Conservation (phyloP, 345 rosid genomes). For the Euclidium syriacum region DNA sequence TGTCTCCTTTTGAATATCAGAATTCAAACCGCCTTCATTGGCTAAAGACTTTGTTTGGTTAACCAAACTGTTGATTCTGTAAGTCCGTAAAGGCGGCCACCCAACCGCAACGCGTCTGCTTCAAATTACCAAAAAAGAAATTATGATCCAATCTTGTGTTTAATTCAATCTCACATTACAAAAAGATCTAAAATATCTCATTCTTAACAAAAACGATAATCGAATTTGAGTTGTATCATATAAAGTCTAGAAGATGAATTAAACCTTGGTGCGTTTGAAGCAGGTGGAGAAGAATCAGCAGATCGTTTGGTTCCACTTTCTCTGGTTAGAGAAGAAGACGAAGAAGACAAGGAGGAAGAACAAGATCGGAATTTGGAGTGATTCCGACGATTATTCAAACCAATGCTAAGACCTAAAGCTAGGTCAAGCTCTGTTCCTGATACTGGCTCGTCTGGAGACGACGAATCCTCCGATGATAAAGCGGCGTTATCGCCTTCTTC, state of each 20-base stretch:
- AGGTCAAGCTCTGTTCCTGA: slow-evolving; percentile 58
- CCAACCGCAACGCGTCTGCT: slow-evolving; percentile 72
- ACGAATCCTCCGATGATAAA: slow-evolving; percentile 71
- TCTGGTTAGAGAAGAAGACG: slow-evolving; percentile 49
- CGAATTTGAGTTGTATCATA: background rate
- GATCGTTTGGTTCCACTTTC: slow-evolving; percentile 58
- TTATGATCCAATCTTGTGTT: background rate
- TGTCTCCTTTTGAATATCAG: slow-evolving; percentile 29
- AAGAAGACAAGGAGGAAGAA: slow-evolving; percentile 38
- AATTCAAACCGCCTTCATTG: slow-evolving; percentile 37
- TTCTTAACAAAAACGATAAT: background rate
- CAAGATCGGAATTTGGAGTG: slow-evolving; percentile 19
- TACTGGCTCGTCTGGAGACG: slow-evolving; percentile 51
- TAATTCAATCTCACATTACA: background rate
- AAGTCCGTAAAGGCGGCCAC: slow-evolving; percentile 86
- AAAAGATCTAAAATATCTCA: too few species aligned
- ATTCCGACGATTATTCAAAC: slow-evolving; percentile 13
- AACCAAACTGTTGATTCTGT: slow-evolving; percentile 75
- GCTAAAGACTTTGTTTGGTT: slow-evolving; percentile 57
- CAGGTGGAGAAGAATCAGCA: slow-evolving; percentile 51
- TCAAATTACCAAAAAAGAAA: slow-evolving; percentile 5
- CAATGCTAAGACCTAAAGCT: slow-evolving; percentile 40
- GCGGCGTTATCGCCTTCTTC: slow-evolving; percentile 32
- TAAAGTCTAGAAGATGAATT: background rate
- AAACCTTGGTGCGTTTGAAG: slow-evolving; percentile 41